These are phyloP conservation scores for Ricinus communis DNA, from an alignment of 345 rosid species.

Conservation along the genomic window DNA sequence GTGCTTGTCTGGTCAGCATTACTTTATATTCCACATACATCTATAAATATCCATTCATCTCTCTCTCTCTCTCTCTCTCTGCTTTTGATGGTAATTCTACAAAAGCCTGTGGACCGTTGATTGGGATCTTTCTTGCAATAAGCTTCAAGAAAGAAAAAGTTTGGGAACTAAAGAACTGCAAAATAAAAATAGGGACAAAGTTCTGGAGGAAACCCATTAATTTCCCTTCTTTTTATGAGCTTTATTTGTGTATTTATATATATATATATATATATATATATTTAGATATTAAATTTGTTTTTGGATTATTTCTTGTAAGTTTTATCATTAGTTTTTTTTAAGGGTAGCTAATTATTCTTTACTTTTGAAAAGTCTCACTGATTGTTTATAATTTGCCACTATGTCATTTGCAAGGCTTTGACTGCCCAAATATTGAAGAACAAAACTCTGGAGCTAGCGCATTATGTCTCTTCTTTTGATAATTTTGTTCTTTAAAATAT, in stretches of 20 bases:
- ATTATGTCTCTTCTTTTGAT: not conserved
- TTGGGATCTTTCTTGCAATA: conserved; percentile 28
- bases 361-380: conserved; percentile 38
- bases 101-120: conserved; percentile 38
- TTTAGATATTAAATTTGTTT: conserved; percentile 10
- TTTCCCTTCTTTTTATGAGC: conserved; percentile 40
- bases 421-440: conserved; percentile 21
- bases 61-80: conserved; percentile 35
- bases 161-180: conserved; percentile 11
- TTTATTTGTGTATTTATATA: conserved; percentile 7
- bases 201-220: conserved; percentile 19
- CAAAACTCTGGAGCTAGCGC: not conserved
- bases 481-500: not conserved
- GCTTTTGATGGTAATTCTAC: conserved; percentile 44
- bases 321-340: conserved; percentile 23
- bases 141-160: conserved; percentile 20
- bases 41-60: conserved; percentile 8
- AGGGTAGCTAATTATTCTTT: conserved; percentile 23
- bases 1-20: conserved; percentile 64
- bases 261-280: no score
- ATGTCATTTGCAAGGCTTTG: conserved; percentile 27
- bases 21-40: conserved; percentile 25
- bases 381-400: conserved; percentile 20
- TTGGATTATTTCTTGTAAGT: conserved; percentile 31
- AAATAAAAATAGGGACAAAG: conserved; percentile 4